Base-by-base conservation (phyloP, 306 rosid genomes). In the Gillenia trifoliata region DNA sequence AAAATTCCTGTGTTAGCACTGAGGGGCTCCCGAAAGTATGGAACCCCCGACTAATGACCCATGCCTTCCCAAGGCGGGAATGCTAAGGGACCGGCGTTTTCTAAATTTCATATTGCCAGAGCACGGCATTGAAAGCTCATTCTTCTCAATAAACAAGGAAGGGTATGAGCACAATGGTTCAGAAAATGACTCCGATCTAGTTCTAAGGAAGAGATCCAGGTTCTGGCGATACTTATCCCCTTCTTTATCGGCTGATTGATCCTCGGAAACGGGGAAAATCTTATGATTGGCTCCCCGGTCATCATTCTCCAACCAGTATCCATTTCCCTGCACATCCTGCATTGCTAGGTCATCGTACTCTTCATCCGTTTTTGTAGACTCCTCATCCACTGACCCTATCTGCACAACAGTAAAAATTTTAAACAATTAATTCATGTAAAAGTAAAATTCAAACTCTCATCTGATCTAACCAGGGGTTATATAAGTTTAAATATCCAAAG, bases 331-430 rank as follows among this genome's bases (percentile, higher is more conserved):
- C 61, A 77, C 26, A 30, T 91, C 94, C 83, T 78, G 88, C 96
- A 91, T 88, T 70, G 96, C 96, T 64, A 93, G 88, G 80, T 93
- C 98, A 16, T 93, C 97, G 41, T 93, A 93, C 88, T 93, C 97
- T 73, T 93, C 98, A 52, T 93, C 98, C 1, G 98, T 89, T 74
- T 93, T 88, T 12, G 97, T 89, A 28, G 98, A 93, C 82, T 91
- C 96, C 84, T 93, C 98, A 36, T 93, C 98, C 43, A 93, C 96
- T 3, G 98, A 93, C 33, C 98, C 98, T 29, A 87, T 76, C 98
- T 93, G 90, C 52, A 79, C 22, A 64, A 40, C 19, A 67, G 43
- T 2, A 29, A 16, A 7, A 28, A 56, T 2, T 15, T 26, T 29
- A 52, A 36, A 19, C n/a, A 49, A 64, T 5, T 26, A 16, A 23